These are phyloP conservation scores for Cadophora malorum DNA, from an alignment of 2,329 filamentous ascomycete species.

Conservation along the genomic window DNA sequence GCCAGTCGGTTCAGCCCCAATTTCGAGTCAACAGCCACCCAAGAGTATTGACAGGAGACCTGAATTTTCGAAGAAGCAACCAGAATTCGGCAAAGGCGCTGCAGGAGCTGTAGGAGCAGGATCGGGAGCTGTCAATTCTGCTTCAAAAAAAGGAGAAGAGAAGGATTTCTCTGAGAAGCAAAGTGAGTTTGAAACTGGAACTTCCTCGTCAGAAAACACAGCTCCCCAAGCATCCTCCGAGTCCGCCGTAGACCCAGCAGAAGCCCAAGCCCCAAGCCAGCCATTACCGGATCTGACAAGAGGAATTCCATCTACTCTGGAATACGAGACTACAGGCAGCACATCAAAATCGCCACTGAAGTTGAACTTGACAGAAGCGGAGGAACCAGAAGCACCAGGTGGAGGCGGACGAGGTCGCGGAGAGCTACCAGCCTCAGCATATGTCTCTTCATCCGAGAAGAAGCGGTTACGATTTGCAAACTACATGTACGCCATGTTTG, in stretches of 20 bases:
- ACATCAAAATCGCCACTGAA: constrained; percentile 50
- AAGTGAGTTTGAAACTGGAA: constrained; percentile 45
- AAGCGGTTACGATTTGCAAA: constrained; percentile 79
- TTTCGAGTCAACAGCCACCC: constrained; percentile 33
- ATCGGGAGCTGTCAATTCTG: constrained; percentile 32
- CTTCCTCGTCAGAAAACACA: constrained; percentile 46
- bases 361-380: constrained; percentile 58
- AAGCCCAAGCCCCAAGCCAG: constrained; percentile 59
- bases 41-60: constrained; percentile 34
- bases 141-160: constrained; percentile 29
- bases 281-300: constrained; percentile 91
- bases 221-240: constrained; percentile 43
- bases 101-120: constrained; percentile 26
- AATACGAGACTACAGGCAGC: constrained; percentile 69
- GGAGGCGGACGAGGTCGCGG: constrained; percentile 61
- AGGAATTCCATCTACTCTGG: constrained; percentile 90
- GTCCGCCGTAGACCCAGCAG: constrained; percentile 49
- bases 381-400: constrained; percentile 48
- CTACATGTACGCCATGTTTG: constrained; percentile 70
- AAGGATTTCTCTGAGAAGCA: constrained; percentile 37
- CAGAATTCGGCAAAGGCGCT: constrained; percentile 31
- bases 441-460: constrained; percentile 89
- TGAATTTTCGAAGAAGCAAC: constrained; percentile 31
- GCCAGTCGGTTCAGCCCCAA: constrained; percentile 26
- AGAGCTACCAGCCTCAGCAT: constrained; percentile 78